Percentiles rank a stretch among this genome's conserved stretches.
phyloP scores from a whole-genome alignment of 2,329 filamentous ascomycete genomes.

The Domatiomyces globalis region DNA sequence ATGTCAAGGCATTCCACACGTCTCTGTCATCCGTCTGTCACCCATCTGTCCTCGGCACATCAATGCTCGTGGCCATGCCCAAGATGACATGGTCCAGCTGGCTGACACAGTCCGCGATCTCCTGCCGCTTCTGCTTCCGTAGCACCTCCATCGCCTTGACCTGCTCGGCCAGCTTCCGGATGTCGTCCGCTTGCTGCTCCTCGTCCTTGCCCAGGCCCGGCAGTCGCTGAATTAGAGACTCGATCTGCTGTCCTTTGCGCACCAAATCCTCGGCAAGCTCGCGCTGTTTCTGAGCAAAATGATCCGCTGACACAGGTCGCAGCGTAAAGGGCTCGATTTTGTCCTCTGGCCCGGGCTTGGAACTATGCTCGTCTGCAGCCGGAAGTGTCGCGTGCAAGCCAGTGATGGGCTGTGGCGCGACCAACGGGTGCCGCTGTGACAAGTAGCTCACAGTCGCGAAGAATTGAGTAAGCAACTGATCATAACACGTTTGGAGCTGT shows the following conservation, averaged over 20 bases:
- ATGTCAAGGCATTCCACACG: too few species aligned
- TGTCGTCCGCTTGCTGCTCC: conserved; percentile 31
- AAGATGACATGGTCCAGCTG: conserved; percentile 28
- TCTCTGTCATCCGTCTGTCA: neutral
- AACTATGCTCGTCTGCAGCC: conserved; percentile 12
- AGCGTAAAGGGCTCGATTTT: conserved; percentile 23
- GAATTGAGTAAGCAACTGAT: conserved; percentile 39
- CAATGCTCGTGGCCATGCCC: conserved; percentile 16
- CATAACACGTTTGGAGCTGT: conserved; percentile 37
- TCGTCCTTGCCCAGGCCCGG: conserved; percentile 33
- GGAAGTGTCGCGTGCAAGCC: conserved; percentile 3
- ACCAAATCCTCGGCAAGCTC: conserved; percentile 37
- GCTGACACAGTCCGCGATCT: conserved; percentile 28
- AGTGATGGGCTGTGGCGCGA: conserved; percentile 22
- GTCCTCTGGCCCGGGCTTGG: conserved; percentile 10
- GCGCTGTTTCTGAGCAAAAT: conserved; percentile 31
- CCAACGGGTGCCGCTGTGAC: conserved; percentile 31
- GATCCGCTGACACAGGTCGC: conserved; percentile 28
- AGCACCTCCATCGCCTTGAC: conserved; percentile 31
- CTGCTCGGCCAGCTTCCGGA: conserved; percentile 30
- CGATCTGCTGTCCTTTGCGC: conserved; percentile 38
- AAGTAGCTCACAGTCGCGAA: conserved; percentile 37
- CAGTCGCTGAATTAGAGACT: conserved; percentile 32
- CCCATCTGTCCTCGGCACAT: neutral
- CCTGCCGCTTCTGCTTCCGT: conserved; percentile 27